Base-by-base conservation (phyloP, 1,284 basidiomycete species). In the Microbotryum saponariae region DNA sequence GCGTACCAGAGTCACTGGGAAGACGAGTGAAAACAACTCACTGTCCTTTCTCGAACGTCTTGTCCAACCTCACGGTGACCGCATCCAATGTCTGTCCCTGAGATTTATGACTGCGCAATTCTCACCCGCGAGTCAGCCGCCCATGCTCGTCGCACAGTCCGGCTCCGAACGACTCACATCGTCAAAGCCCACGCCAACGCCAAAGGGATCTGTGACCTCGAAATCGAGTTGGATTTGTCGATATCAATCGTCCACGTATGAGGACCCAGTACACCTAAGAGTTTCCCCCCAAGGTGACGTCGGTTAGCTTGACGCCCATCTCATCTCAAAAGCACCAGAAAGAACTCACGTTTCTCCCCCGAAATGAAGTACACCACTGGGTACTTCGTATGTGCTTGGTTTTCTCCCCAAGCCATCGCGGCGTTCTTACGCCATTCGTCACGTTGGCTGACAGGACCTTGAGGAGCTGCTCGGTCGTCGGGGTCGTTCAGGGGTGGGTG, bases 191-290 rank as follows among this genome's bases (percentile, higher is more conserved):
- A 71, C 0, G 69, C 70, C 20, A 70, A 57, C 14, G 58, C 54
- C 3, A 71, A 51, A 14, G 70, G 70, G 2, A 71, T 51, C 51
- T 71, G 70, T 20, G 70, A 68, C 16, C 70, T 52, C 9, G 59
- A 64, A 18, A 70, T 64, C 6, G 60, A 60, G 48, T 68, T 64
- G 4, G 59, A 27, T 42, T 59, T 51, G 56, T 71, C 70, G 45
- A 71, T 54, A 45, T 70, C 67, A 44, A 71, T 60, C 21, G 56
- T 63, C 70, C 70, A 70, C n/a, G 62, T 60, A 29, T 67, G 60
- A 6, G 69, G 69, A 25, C 56, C 31, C 21, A 70, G 55, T 42
- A 65, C 47, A 5, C 62, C 62, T 27, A 27, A 27, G 27, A 27
- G 5, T 27, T 27, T 25, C 25, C 25, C 25, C 3, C 25, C 25